Percentiles rank a stretch among this genome's conserved stretches.
These are phyloP conservation scores for Protoeuglena noctilucae DNA, from an alignment of 139 green algal species.

Conservation along the genomic window DNA sequence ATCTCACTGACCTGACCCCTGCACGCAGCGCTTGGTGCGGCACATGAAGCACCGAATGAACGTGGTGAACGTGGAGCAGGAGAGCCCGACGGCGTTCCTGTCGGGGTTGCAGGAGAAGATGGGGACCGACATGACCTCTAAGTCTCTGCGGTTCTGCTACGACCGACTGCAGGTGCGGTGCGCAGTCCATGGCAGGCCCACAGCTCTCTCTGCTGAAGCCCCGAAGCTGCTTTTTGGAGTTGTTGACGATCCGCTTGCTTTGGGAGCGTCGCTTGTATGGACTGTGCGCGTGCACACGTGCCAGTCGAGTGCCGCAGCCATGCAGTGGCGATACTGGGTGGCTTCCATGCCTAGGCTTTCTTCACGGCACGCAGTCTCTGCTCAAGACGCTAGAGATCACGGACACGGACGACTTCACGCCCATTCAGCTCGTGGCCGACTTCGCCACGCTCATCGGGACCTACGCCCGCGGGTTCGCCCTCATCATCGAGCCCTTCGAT, in stretches of 20 bases:
- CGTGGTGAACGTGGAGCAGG: conserved; percentile 35
- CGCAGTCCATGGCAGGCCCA: too few relatives aligned
- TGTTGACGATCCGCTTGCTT: too few relatives aligned
- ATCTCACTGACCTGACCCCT: too few relatives aligned
- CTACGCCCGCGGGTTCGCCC: conserved; percentile 79
- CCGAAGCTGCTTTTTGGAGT: too few relatives aligned
- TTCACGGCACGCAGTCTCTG: too few relatives aligned
- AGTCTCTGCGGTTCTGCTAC: conserved; percentile 80
- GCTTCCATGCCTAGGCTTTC: too few relatives aligned
- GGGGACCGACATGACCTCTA: conserved; percentile 28
- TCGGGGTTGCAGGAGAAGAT: conserved; percentile 33
- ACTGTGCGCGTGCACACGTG: too few relatives aligned
- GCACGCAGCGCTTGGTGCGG: conserved; percentile 74
- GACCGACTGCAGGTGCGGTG: conserved; percentile 80
- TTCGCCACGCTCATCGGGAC: conserved; percentile 94
- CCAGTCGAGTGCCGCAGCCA: too few relatives aligned
- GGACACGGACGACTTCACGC: conserved; percentile 79
- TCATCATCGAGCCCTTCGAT: conserved; percentile 98
- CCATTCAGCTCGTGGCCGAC: conserved; percentile 80
- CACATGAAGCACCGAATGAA: conserved; percentile 55
- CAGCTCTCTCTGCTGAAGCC: too few relatives aligned
- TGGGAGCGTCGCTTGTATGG: too few relatives aligned
- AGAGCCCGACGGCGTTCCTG: conserved; percentile 72
- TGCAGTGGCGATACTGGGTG: too few relatives aligned
- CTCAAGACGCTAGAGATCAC: conserved; percentile 93